Evolutionary conservation across 768 basidiomycete species (phyloP), one percentile per base, ranked within the genome.

Genomic region (Sarcomyxa edulis): DNA sequence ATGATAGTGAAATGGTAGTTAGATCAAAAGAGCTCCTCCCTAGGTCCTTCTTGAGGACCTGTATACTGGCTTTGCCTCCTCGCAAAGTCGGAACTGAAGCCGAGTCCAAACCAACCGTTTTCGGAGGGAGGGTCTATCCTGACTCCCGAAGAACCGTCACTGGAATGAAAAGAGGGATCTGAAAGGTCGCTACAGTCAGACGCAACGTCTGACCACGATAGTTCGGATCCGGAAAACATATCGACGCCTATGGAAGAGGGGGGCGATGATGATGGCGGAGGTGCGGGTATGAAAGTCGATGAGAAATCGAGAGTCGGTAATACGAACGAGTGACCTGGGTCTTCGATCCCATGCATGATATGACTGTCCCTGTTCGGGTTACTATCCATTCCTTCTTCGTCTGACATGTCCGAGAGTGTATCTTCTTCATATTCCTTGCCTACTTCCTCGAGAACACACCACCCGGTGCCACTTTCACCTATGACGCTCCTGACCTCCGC

Each of bases 221-320:
- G 19, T 24, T n/a, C 12, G 26, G 19, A 3, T 9, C 29, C 18
- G 37, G 22, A 9, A 5, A 39, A 3, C 14, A 25, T 16, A 20
- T 29, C 30, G 8, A 12, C 15, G 16, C 16, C 39, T n/a, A n/a
- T n/a, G 20, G 22, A 32, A 4, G 31, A 15, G 21, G 39, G 16
- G 10, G 27, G 27, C 12, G 11, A 8, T 3, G 40, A 29, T 5
- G 40, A 26, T n/a, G n/a, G n/a, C n/a, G n/a, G n/a, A 18, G 32
- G 3, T 27, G 46, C 48, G 7, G 46, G 55, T 28, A 59, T 41
- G 53, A 71, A 73, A 6, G 67, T 59, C 5, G 78, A 71, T 0
- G 84, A 83, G 46, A 85, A 72, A 54, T 88, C 84, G 37, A 89
- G 69, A 1, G 77, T 84, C 4, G 88, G 87, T n/a, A 90, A 61